These are phyloP conservation scores for Chenopodium suecicum DNA, from an alignment of 148 eudicot genomes.

Conservation along the genomic window DNA sequence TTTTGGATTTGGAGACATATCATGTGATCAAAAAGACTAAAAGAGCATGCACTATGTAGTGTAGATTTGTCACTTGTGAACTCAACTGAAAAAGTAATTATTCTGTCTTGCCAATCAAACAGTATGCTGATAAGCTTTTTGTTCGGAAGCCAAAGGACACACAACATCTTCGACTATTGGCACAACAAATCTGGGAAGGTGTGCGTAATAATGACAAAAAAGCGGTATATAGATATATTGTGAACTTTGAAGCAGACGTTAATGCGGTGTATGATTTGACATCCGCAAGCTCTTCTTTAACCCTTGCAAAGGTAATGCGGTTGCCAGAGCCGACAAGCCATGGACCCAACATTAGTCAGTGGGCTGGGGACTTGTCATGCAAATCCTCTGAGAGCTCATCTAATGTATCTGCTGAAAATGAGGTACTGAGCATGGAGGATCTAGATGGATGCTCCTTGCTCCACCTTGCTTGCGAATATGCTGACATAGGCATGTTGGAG, in stretches of 20 bases:
- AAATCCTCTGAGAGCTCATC: constrained; percentile 43
- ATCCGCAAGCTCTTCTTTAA: constrained; percentile 49
- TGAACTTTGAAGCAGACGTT: constrained; percentile 71
- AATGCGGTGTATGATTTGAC: constrained; percentile 62
- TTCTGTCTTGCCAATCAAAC: constrained; percentile 23
- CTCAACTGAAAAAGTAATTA: background rate
- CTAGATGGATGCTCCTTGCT: constrained; percentile 84
- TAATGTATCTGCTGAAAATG: constrained; percentile 50
- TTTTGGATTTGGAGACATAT: background rate
- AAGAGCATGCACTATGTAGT: background rate
- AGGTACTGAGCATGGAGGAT: constrained; percentile 45
- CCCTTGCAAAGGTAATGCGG: constrained; percentile 89
- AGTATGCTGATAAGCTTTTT: constrained; percentile 88
- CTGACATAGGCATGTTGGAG: constrained; percentile 96
- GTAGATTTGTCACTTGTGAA: background rate
- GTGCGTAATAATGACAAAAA: constrained; percentile 83
- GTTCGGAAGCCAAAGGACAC: constrained; percentile 67
- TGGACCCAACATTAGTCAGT: constrained; percentile 44
- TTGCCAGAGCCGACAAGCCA: constrained; percentile 65
- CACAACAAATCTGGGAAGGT: constrained; percentile 94
- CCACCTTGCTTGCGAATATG: constrained; percentile 89
- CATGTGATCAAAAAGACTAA: background rate
- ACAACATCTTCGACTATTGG: constrained; percentile 45
- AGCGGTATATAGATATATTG: constrained; percentile 72
- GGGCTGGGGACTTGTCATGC: constrained; percentile 39